These are phyloP conservation scores for Amesomyces nigricolor DNA, from an alignment of 2,329 filamentous ascomycete species.

Conservation along the genomic window DNA sequence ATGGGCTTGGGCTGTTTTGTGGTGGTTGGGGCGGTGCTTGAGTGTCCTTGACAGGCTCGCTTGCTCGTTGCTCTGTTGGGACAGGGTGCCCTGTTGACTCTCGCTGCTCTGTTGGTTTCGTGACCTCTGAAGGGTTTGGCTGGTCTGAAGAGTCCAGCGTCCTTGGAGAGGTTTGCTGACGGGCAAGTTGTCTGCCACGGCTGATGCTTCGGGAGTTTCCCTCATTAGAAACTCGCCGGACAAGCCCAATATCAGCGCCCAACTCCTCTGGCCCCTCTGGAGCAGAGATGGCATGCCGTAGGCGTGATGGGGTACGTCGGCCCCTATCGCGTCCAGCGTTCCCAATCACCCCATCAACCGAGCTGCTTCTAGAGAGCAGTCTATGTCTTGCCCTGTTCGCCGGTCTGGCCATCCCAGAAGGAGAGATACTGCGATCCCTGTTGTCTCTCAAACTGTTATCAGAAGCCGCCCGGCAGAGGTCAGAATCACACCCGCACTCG, in stretches of 20 bases:
- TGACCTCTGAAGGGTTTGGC: too few species aligned
- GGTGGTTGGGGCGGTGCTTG: neutral
- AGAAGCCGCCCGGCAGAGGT: neutral
- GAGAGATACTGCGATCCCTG: neutral
- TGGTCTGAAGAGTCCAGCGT: too few species aligned
- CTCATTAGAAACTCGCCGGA: neutral
- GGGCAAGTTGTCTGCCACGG: neutral
- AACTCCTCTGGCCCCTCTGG: neutral
- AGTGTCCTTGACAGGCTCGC: too few species aligned
- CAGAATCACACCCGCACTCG: neutral
- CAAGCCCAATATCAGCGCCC: neutral
- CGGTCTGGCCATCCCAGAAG: neutral
- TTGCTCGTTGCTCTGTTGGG: too few species aligned
- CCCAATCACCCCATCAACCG: neutral
- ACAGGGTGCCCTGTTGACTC: too few species aligned
- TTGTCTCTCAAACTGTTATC: neutral
- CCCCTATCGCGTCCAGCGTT: neutral
- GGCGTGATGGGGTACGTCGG: neutral
- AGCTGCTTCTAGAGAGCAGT: neutral
- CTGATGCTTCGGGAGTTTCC: neutral
- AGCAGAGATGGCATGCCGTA: slow-evolving; percentile 9
- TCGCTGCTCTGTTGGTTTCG: too few species aligned
- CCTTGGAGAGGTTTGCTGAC: neutral
- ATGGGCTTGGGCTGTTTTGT: too few species aligned
- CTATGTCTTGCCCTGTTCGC: neutral